A percentile compares a stretch with the other conserved stretches of the same genome.
phyloP scores from a whole-genome alignment of 228 moss, liverwort and hornwort genomes.

The Sphagnum fallax region DNA sequence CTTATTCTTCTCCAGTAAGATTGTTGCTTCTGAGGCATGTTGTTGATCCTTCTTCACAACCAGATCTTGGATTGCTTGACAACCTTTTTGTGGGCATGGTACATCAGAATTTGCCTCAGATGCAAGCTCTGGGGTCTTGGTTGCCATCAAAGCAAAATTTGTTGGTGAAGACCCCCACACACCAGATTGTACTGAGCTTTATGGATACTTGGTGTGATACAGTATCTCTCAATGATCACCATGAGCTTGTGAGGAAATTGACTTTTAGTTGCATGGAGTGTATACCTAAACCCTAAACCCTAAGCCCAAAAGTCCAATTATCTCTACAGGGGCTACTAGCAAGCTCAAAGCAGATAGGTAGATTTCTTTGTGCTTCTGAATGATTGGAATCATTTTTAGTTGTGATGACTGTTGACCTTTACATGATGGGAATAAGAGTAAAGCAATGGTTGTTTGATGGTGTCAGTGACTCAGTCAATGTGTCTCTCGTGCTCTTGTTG shows the following conservation, averaged over 20 bases:
- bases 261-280: background rate
- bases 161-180: slow-evolving; percentile 60
- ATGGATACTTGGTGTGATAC: background rate
- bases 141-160: slow-evolving; percentile 54
- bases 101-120: slow-evolving; percentile 33
- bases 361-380: background rate
- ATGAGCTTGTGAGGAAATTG: background rate
- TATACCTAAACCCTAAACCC: background rate
- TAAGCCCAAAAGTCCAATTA: too few relatives aligned
- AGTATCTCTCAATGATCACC: background rate
- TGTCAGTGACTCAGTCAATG: slow-evolving; percentile 57
- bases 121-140: slow-evolving; percentile 80
- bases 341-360: background rate
- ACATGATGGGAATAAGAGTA: slow-evolving; percentile 47
- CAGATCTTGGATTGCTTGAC: too few relatives aligned
- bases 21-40: slow-evolving; percentile 80
- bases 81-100: too few relatives aligned
- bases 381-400: background rate
- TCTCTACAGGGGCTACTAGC: background rate
- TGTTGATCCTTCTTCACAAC: background rate
- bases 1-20: slow-evolving; percentile 56
- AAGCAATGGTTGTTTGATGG: slow-evolving; percentile 95
- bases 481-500: slow-evolving; percentile 66
- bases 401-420: background rate
- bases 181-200: background rate